Evolutionary conservation across 2,329 filamentous ascomycete species (phyloP).

Genomic region (Pyrenophora tritici-repentis): DNA sequence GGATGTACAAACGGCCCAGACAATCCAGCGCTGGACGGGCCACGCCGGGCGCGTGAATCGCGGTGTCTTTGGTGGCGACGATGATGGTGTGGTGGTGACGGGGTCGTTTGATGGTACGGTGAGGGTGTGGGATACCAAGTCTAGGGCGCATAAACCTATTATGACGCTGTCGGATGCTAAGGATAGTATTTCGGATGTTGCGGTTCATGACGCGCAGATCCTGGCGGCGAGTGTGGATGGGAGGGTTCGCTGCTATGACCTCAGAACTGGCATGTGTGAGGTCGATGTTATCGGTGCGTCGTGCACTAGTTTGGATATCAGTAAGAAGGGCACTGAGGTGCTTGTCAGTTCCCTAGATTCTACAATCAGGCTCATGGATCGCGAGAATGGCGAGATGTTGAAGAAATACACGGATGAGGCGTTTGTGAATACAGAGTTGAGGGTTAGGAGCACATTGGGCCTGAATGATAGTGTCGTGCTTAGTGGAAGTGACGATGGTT

Average conservation of each 20-base stretch:
- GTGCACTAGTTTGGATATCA: constrained; percentile 76
- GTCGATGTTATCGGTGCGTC: constrained; percentile 51
- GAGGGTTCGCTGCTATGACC: constrained; percentile 78
- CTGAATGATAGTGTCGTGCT: constrained; percentile 77
- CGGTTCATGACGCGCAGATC: constrained; percentile 58
- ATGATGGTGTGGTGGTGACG: constrained; percentile 72
- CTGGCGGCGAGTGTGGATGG: constrained; percentile 83
- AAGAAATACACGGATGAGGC: constrained; percentile 67
- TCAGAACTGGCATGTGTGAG: constrained; percentile 71
- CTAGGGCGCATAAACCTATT: constrained; percentile 62
- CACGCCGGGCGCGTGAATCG: constrained; percentile 77
- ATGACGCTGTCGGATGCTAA: constrained; percentile 74
- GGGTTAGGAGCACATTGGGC: constrained; percentile 77
- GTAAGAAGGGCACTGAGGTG: constrained; percentile 73
- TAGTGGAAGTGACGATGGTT: constrained; percentile 78
- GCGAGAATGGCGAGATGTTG: constrained; percentile 72
- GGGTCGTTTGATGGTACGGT: constrained; percentile 77
- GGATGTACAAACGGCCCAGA: constrained; percentile 84
- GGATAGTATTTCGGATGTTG: constrained; percentile 64
- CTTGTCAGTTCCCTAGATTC: constrained; percentile 78
- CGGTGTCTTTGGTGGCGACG: constrained; percentile 77
- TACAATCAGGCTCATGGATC: constrained; percentile 79
- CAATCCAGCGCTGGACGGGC: constrained; percentile 73
- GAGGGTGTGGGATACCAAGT: constrained; percentile 63
- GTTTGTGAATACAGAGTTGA: constrained; percentile 69